These are phyloP conservation scores for Aspergillus japonicus DNA, from an alignment of 2,329 filamentous ascomycete genomes.

Conservation along the genomic window DNA sequence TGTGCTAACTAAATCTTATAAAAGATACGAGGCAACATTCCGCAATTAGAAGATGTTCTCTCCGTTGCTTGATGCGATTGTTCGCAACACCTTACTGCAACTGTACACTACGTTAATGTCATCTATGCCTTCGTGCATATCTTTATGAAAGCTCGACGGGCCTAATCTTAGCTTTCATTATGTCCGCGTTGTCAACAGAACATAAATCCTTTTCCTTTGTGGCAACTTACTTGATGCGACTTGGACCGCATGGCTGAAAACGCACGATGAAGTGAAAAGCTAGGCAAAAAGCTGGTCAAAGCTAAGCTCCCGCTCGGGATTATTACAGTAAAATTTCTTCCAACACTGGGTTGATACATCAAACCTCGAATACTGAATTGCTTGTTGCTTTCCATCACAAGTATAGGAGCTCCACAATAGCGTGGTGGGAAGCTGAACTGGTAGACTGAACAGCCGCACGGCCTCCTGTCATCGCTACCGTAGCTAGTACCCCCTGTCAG, in stretches of 20 bases:
- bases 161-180: neutral
- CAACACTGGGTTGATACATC: neutral
- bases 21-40: constrained; percentile 42
- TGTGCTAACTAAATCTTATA: neutral
- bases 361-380: neutral
- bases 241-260: neutral
- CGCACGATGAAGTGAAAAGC: neutral
- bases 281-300: neutral
- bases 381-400: neutral
- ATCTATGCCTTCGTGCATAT: neutral
- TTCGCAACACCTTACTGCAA: neutral
- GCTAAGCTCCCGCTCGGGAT: neutral
- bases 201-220: neutral
- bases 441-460: neutral
- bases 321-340: neutral
- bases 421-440: neutral
- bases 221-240: neutral
- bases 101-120: neutral
- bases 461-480: neutral
- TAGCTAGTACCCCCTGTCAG: neutral
- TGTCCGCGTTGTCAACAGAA: too few relatives aligned
- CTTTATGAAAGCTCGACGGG: neutral
- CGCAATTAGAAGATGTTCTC: constrained; percentile 24
- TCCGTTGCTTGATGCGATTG: neutral
- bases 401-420: neutral